Evolutionary conservation across 352 stramenopile species (phyloP).

Genomic region (Elongisporangium anandrum): DNA sequence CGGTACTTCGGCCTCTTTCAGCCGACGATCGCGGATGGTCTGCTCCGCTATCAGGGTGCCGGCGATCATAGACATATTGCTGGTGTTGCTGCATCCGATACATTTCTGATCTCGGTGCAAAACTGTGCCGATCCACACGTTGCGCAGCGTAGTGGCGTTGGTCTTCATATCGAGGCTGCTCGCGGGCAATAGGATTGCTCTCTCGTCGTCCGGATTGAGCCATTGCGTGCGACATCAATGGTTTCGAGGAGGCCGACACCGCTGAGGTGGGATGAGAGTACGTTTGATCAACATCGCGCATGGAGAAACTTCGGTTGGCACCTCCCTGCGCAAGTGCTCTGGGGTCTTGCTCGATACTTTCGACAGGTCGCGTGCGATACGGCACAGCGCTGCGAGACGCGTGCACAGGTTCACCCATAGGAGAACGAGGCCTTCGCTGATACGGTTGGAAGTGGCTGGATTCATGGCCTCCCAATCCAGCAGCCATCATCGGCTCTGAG

Average conservation of each 20-base stretch:
- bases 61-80: not conserved
- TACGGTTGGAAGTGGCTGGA: not conserved
- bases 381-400: not conserved
- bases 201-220: not conserved
- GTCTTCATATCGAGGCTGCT: slow-evolving; percentile 25
- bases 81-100: not conserved
- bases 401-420: not conserved
- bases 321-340: not conserved
- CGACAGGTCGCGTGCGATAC: not conserved
- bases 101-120: not conserved
- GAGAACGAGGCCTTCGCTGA: not conserved
- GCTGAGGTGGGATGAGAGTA: not conserved
- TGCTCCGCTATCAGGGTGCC: not conserved
- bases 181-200: not conserved
- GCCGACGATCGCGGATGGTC: not conserved
- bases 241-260: not conserved
- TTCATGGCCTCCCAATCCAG: not conserved
- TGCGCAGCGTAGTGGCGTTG: slow-evolving; percentile 14
- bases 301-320: not conserved
- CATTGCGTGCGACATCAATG: not conserved
- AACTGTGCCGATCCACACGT: not conserved
- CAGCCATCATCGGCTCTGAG: not conserved
- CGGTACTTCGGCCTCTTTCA: not conserved
- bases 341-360: not conserved
- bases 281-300: not conserved